Conservation (phyloP, 805 yeast species). For the Kregervanrija fluxuum region DNA sequence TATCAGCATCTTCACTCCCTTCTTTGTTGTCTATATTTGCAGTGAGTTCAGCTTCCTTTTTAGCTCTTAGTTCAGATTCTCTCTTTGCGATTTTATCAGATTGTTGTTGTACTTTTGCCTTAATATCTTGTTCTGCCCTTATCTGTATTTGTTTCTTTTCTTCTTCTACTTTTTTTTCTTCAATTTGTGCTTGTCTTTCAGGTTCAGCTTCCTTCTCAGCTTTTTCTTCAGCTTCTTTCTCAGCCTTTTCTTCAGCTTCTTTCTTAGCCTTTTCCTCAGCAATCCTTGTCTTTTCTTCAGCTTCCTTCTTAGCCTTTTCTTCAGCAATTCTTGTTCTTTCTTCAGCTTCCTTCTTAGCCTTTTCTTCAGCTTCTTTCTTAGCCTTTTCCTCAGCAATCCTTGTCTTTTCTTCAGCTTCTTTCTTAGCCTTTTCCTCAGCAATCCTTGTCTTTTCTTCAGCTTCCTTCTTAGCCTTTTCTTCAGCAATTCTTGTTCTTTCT, state of each 20-base stretch:
- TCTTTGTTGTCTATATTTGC: no score
- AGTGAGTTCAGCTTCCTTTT: not conserved
- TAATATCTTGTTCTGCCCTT: slow-evolving; percentile 1
- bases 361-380: not conserved
- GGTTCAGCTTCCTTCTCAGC: no score
- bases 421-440: no score
- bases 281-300: no score
- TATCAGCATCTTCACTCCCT: not conserved
- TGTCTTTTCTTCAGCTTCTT: no score
- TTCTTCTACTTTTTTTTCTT: not conserved
- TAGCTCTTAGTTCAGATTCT: not conserved
- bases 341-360: no score
- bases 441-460: no score
- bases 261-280: not conserved
- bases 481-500: no score
- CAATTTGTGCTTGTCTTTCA: not conserved
- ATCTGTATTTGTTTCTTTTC: not conserved
- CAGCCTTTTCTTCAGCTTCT: not conserved
- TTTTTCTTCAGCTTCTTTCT: not conserved
- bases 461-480: no score
- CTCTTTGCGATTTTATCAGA: slow-evolving; percentile 1
- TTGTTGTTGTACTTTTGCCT: not conserved
- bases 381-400: no score
- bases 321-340: no score
- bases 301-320: not conserved